These are phyloP conservation scores for Saccharomycopsis javanensis DNA, from an alignment of 805 yeast genomes.

Conservation along the genomic window DNA sequence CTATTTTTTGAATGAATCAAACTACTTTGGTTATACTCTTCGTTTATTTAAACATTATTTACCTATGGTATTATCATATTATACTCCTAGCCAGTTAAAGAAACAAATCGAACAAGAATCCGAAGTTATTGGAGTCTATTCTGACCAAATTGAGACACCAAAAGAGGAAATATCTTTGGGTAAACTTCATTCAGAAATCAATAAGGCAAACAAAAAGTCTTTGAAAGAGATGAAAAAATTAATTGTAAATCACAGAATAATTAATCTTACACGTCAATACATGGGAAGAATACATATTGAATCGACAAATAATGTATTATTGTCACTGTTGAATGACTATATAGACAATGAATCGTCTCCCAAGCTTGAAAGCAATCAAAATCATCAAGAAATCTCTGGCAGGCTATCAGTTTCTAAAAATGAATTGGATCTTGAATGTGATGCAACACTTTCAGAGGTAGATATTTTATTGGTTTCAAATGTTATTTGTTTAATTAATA, in stretches of 20 bases:
- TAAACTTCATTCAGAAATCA: not conserved
- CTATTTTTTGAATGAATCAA: constrained; percentile 39
- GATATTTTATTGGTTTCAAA: not conserved
- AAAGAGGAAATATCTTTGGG: not conserved
- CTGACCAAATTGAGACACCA: not conserved
- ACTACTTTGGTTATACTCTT: constrained; percentile 54
- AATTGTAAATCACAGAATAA: not conserved
- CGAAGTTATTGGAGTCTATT: constrained; percentile 2
- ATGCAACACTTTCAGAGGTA: not conserved
- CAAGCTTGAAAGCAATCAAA: not conserved
- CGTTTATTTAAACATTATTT: constrained; percentile 41
- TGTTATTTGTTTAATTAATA: not conserved
- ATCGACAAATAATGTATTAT: not conserved
- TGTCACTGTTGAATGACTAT: not conserved
- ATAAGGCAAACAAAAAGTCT: not conserved
- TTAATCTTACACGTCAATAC: not conserved
- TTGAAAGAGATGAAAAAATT: not conserved
- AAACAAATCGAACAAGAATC: not conserved
- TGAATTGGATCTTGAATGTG: not conserved
- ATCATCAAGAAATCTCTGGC: not conserved
- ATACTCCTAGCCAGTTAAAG: constrained; percentile 38
- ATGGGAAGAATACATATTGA: not conserved
- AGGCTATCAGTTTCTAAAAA: not conserved
- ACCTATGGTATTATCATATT: constrained; percentile 70
- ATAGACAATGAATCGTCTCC: not conserved